A percentile compares a stretch with the other conserved stretches of the same genome.
Conservation (phyloP, 2,329 filamentous ascomycete genomes). For the Epichloe aotearoae region DNA sequence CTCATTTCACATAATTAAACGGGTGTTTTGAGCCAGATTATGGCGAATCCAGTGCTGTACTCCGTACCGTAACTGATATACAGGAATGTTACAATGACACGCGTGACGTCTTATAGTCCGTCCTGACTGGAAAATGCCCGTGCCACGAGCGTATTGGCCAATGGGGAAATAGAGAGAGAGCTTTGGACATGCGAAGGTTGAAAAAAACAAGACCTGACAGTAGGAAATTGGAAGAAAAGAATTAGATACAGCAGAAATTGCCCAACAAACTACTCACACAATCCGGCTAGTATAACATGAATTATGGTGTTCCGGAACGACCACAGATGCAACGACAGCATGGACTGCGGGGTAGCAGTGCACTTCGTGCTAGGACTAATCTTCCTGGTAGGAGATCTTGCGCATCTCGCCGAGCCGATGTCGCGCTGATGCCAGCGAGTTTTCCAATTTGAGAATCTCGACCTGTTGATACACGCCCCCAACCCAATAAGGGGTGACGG, state of each 20-base stretch:
- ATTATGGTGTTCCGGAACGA: neutral
- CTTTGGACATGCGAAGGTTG: neutral
- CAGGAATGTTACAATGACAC: neutral
- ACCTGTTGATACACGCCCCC: conserved; percentile 44
- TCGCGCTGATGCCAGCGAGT: conserved; percentile 64
- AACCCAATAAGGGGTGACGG: neutral
- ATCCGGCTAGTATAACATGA: neutral
- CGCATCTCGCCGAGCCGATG: conserved; percentile 90
- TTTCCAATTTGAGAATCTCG: conserved; percentile 93
- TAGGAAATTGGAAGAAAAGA: neutral
- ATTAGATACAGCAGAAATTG: neutral
- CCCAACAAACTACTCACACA: neutral
- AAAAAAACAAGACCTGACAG: neutral
- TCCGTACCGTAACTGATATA: neutral
- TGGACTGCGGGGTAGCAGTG: neutral
- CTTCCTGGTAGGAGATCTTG: conserved; percentile 87
- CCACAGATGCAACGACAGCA: neutral
- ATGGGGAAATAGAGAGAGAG: neutral
- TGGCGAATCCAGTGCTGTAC: neutral
- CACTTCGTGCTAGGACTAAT: conserved; percentile 27
- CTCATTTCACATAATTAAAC: neutral
- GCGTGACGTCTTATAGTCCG: neutral
- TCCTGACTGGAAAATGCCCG: neutral
- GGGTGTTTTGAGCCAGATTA: neutral
- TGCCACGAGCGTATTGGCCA: too few species aligned